phyloP scores from a whole-genome alignment of 495 filamentous ascomycete genomes.

The Penicillium maclennaniae region DNA sequence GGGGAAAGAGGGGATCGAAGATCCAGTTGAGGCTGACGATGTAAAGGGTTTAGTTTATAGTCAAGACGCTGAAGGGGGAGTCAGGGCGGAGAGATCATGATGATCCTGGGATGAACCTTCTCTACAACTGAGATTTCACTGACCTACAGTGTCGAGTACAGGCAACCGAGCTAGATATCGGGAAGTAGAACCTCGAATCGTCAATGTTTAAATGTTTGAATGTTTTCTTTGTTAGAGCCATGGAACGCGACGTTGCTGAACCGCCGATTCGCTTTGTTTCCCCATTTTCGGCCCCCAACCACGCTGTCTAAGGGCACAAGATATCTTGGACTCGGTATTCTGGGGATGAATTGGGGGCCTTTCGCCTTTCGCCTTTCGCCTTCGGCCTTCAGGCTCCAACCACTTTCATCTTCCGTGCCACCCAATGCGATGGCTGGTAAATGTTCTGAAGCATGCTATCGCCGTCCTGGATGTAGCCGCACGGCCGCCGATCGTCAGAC shows the following conservation, averaged over 20 bases:
- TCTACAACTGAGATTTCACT: neutral
- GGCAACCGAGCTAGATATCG: too few species aligned
- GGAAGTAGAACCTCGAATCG: too few species aligned
- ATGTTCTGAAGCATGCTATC: constrained; percentile 79
- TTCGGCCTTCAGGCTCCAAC: neutral
- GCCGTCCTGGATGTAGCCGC: constrained; percentile 81
- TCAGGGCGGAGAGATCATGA: neutral
- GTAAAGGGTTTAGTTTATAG: neutral
- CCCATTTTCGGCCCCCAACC: constrained; percentile 8
- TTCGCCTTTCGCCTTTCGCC: neutral
- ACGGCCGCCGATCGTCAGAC: constrained; percentile 44
- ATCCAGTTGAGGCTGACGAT: constrained; percentile 9
- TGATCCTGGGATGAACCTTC: neutral
- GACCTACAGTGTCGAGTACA: too few species aligned
- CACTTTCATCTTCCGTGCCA: constrained; percentile 61
- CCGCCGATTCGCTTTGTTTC: constrained; percentile 6
- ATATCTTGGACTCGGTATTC: too few species aligned
- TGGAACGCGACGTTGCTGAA: neutral
- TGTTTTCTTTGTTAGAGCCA: constrained; percentile 1
- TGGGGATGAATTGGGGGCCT: neutral
- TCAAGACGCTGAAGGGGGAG: neutral
- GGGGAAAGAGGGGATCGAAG: constrained; percentile 14
- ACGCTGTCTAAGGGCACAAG: too few species aligned
- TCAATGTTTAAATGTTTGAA: neutral
- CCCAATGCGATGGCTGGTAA: constrained; percentile 76